Percentiles rank a stretch among this genome's conserved stretches.
These are phyloP conservation scores for Fusarium sulawesiense DNA, from an alignment of 2,329 filamentous ascomycete species.

Conservation along the genomic window DNA sequence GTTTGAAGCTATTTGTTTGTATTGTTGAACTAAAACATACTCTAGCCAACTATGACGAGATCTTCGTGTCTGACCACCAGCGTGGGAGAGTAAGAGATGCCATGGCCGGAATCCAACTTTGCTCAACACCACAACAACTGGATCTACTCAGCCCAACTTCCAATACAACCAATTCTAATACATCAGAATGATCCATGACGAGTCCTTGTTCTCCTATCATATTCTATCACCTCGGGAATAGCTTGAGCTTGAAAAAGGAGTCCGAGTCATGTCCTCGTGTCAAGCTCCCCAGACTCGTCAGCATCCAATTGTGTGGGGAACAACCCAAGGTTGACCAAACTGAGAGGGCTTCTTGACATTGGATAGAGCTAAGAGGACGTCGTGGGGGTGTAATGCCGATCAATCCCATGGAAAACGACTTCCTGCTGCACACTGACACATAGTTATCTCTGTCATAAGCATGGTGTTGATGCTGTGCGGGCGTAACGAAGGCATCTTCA, in stretches of 20 bases:
- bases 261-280: constrained; percentile 15
- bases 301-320: constrained; percentile 9
- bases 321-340: background rate
- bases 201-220: background rate
- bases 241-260: constrained; percentile 7
- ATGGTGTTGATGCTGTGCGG: constrained; percentile 1
- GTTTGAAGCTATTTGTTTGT: background rate
- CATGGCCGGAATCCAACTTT: constrained; percentile 1
- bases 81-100: background rate
- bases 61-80: background rate
- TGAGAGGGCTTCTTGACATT: constrained; percentile 7
- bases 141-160: background rate
- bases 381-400: constrained; percentile 20
- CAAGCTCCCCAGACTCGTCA: constrained; percentile 14
- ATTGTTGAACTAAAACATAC: background rate
- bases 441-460: constrained; percentile 6
- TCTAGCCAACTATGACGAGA: constrained; percentile 1
- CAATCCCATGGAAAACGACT: constrained; percentile 4
- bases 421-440: constrained; percentile 12
- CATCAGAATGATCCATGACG: background rate
- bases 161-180: background rate
- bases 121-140: background rate
- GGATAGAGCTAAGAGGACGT: constrained; percentile 2
- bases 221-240: constrained; percentile 11
- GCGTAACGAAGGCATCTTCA: constrained; percentile 20